Percentiles rank a stretch among this genome's conserved stretches.
Evolutionary conservation across 176 grass and related monocot genomes (phyloP).

Genomic region (Oryza meyeriana): DNA sequence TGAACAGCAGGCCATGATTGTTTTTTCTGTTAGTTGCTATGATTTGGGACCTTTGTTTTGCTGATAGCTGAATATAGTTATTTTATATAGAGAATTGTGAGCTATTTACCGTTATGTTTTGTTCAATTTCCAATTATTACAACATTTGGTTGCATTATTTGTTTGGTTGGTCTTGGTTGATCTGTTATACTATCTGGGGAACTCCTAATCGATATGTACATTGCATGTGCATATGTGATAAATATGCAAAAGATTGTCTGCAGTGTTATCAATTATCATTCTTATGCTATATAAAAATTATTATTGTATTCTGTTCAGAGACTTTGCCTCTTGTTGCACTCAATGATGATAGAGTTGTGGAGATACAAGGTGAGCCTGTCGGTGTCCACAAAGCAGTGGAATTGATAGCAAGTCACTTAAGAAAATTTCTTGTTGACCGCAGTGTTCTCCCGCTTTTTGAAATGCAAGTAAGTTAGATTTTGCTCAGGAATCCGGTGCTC

Average conservation of each 20-base stretch:
- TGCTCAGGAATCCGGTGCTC: not conserved
- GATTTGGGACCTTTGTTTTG: slow-evolving; percentile 13
- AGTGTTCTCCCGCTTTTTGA: slow-evolving; percentile 87
- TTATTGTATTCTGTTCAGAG: slow-evolving; percentile 42
- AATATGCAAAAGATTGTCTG: slow-evolving; percentile 4
- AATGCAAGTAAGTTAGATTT: slow-evolving; percentile 52
- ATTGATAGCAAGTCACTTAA: slow-evolving; percentile 73
- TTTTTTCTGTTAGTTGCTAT: not conserved
- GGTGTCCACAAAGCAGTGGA: slow-evolving; percentile 81
- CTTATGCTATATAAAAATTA: slow-evolving; percentile 1
- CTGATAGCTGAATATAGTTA: slow-evolving; percentile 13
- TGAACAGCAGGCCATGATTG: not conserved
- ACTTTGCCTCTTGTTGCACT: slow-evolving; percentile 81
- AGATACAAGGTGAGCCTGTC: slow-evolving; percentile 81
- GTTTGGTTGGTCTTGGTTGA: not conserved
- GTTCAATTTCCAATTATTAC: not conserved
- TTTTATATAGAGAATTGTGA: not conserved
- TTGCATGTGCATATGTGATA: not conserved
- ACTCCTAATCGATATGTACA: not conserved
- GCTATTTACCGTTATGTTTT: not conserved
- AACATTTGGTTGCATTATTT: not conserved
- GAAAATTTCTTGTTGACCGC: slow-evolving; percentile 93
- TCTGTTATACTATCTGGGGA: not conserved
- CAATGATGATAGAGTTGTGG: slow-evolving; percentile 89
- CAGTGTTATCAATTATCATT: not conserved